Conservation (phyloP, 106 monocot genomes). For the Allium sativum region DNA sequence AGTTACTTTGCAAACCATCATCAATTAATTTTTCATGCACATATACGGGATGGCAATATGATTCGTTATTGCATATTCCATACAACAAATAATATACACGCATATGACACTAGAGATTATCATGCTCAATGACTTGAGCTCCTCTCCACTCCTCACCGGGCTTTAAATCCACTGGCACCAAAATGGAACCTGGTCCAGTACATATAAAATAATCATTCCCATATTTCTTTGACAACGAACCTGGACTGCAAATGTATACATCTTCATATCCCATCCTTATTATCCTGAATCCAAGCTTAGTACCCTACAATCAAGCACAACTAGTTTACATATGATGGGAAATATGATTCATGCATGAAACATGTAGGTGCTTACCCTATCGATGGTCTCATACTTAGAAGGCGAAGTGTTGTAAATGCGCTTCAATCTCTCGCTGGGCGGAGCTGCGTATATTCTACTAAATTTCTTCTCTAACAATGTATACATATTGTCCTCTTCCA, state of each 20-base stretch:
- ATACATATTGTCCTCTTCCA: constrained; percentile 46
- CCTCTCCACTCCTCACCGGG: constrained; percentile 81
- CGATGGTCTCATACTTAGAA: constrained; percentile 73
- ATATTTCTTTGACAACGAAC: constrained; percentile 39
- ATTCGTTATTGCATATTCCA: too few species aligned
- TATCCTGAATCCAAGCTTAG: constrained; percentile 69
- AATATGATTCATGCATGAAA: too few species aligned
- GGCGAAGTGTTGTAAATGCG: constrained; percentile 59
- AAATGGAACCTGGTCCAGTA: constrained; percentile 76
- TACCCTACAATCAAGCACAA: constrained; percentile 29
- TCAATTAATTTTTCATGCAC: too few species aligned
- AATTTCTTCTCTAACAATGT: constrained; percentile 42
- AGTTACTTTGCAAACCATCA: too few species aligned
- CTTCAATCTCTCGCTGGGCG: constrained; percentile 73
- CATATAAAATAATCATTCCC: constrained; percentile 75
- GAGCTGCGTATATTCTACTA: constrained; percentile 69
- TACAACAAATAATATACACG: too few species aligned
- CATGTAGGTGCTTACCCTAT: constrained; percentile 30
- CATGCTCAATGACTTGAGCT: constrained; percentile 91
- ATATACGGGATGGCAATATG: too few species aligned
- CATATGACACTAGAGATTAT: constrained; percentile 52
- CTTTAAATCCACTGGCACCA: constrained; percentile 67
- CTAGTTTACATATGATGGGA: too few species aligned
- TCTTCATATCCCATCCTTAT: constrained; percentile 94
- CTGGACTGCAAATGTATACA: constrained; percentile 65